Conservation (phyloP, 352 stramenopile genomes). For the Pythium monospermum region DNA sequence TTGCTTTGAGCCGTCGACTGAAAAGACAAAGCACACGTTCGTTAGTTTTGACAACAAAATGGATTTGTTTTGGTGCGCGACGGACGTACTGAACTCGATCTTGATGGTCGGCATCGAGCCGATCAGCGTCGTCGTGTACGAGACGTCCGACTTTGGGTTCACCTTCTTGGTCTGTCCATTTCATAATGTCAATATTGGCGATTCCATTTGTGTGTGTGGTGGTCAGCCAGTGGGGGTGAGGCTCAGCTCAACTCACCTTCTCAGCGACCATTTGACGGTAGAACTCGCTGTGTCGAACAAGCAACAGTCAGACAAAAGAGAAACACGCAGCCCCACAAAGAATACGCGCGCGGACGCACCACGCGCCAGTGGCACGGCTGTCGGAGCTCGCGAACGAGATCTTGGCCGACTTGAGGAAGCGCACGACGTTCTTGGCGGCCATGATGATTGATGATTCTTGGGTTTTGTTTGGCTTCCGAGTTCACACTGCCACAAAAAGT, state of each 20-base stretch:
- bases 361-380: slow-evolving; percentile 60
- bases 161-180: slow-evolving; percentile 48
- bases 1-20: slow-evolving; percentile 79
- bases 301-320: slow-evolving; percentile 7
- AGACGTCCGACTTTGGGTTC: slow-evolving; percentile 80
- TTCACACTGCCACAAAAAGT: slow-evolving; percentile 18
- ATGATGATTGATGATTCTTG: slow-evolving; percentile 34
- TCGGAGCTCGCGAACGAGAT: slow-evolving; percentile 85
- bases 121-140: slow-evolving; percentile 46
- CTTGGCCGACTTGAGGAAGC: slow-evolving; percentile 83
- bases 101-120: slow-evolving; percentile 62
- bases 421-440: slow-evolving; percentile 77
- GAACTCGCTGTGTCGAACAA: slow-evolving; percentile 54
- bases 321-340: no score
- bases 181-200: no score
- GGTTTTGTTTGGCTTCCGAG: no score
- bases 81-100: slow-evolving; percentile 73
- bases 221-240: no score
- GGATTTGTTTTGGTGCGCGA: neutral
- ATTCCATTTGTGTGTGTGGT: no score
- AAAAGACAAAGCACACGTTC: neutral
- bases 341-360: slow-evolving; percentile 31
- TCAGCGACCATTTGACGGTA: slow-evolving; percentile 75
- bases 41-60: neutral
- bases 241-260: slow-evolving; percentile 70